Evolutionary conservation across 2,329 filamentous ascomycete species (phyloP).

Genomic region (Bisporella sp.): DNA sequence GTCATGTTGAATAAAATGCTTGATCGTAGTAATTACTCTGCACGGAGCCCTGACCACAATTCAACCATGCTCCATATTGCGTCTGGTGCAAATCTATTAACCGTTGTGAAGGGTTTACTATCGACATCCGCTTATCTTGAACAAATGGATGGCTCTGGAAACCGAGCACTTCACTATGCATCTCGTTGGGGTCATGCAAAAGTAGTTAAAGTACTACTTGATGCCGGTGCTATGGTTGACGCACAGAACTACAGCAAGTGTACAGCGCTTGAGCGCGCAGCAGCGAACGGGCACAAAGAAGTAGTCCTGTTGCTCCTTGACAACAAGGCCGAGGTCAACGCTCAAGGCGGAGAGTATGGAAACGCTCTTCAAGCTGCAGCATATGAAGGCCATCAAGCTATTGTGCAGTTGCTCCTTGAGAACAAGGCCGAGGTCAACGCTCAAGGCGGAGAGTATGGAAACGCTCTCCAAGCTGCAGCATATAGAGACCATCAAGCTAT

Average conservation of each 20-base stretch:
- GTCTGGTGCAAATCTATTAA: conserved; percentile 5
- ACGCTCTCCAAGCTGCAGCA: conserved; percentile 17
- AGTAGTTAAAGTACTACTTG: conserved; percentile 10
- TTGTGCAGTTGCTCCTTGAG: conserved; percentile 9
- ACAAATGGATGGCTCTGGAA: conserved; percentile 6
- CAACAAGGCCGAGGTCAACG: conserved; percentile 20
- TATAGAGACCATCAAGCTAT: conserved; percentile 6
- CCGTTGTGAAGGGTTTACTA: conserved; percentile 6
- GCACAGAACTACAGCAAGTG: conserved; percentile 1
- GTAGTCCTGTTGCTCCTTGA: conserved; percentile 26
- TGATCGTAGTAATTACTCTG: not conserved
- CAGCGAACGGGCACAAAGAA: conserved; percentile 13
- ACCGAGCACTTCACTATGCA: conserved; percentile 10
- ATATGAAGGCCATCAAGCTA: not conserved
- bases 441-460: conserved; percentile 15
- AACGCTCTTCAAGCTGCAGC: conserved; percentile 11
- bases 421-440: conserved; percentile 18
- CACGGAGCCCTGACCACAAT: conserved; percentile 2
- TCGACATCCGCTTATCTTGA: conserved; percentile 3
- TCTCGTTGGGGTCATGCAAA: conserved; percentile 4
- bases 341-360: not conserved
- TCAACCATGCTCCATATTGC: conserved; percentile 9
- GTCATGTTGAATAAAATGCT: conserved; percentile 2
- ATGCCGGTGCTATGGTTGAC: conserved; percentile 7
- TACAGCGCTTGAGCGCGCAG: conserved; percentile 6